phyloP scores from a whole-genome alignment of 192 early-diverging fungal genomes.

The Phycomyces nitens region DNA sequence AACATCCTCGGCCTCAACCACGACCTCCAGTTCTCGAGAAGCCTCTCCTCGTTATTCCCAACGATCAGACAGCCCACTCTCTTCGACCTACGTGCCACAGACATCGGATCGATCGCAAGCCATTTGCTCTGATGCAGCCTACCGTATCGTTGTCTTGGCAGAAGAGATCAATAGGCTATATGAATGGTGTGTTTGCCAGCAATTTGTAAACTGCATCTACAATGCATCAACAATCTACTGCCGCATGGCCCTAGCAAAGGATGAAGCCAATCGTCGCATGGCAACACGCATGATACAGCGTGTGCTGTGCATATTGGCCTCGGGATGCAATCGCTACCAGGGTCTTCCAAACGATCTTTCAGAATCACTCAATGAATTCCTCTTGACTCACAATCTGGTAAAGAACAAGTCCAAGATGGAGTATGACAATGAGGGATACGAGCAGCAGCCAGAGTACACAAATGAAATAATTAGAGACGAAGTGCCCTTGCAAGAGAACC shows the following conservation, averaged over 20 bases:
- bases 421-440: background rate
- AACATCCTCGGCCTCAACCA: background rate
- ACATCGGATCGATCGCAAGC: constrained; percentile 1
- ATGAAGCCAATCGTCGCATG: background rate
- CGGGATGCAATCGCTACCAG: constrained; percentile 13
- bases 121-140: constrained; percentile 27
- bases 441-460: background rate
- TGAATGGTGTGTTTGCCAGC: constrained; percentile 38
- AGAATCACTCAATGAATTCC: constrained; percentile 17
- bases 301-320: constrained; percentile 15
- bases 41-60: background rate
- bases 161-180: constrained; percentile 21
- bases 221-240: constrained; percentile 36
- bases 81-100: background rate
- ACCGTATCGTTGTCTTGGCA: constrained; percentile 25
- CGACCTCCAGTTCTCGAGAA: background rate
- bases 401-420: background rate
- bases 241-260: constrained; percentile 7
- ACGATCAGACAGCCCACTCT: background rate
- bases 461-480: background rate
- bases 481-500: background rate
- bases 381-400: constrained; percentile 7
- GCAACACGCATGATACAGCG: constrained; percentile 14
- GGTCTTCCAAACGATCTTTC: constrained; percentile 29
- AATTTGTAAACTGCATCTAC: constrained; percentile 33